Conservation (phyloP, 2,329 filamentous ascomycete species). For the Phaeophleospora eucalypticola region DNA sequence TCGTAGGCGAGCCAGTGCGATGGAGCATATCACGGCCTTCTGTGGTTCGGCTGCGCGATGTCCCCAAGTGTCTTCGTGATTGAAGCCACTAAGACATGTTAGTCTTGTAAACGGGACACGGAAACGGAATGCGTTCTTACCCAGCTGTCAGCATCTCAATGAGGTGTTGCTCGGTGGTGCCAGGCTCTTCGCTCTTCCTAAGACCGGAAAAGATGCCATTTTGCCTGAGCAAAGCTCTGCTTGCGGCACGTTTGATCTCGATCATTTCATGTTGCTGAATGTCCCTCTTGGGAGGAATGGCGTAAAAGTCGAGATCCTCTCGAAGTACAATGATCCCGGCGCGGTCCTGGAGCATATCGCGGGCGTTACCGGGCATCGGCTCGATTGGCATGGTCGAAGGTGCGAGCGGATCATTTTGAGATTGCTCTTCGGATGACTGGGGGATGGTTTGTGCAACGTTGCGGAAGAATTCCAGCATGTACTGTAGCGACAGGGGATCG, state of each 20-base stretch:
- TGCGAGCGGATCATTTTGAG: slow-evolving; percentile 45
- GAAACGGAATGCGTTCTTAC: slow-evolving; percentile 51
- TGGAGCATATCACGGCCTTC: slow-evolving; percentile 96
- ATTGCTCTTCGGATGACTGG: slow-evolving; percentile 55
- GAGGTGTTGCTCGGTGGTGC: slow-evolving; percentile 94
- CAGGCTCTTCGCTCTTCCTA: slow-evolving; percentile 89
- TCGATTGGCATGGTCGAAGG: slow-evolving; percentile 66
- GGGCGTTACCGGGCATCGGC: slow-evolving; percentile 57
- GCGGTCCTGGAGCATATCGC: slow-evolving; percentile 77
- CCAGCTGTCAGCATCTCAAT: slow-evolving; percentile 99
- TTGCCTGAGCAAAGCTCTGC: slow-evolving; percentile 78
- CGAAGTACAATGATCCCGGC: slow-evolving; percentile 95
- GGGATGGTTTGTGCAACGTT: slow-evolving; percentile 95
- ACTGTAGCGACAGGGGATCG: slow-evolving; percentile 91
- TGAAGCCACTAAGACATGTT: slow-evolving; percentile 68
- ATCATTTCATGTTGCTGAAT: slow-evolving; percentile 90
- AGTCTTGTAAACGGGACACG: neutral
- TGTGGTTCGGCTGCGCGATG: slow-evolving; percentile 96
- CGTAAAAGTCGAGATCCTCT: slow-evolving; percentile 97
- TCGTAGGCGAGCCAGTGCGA: slow-evolving; percentile 85
- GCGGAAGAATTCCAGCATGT: slow-evolving; percentile 99
- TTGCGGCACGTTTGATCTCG: slow-evolving; percentile 88
- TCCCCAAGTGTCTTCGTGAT: slow-evolving; percentile 92
- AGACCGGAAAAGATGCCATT: slow-evolving; percentile 94
- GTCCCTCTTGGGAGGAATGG: slow-evolving; percentile 78